Conservation (phyloP, 2,329 filamentous ascomycete genomes). For the Rutstroemia sp. region DNA sequence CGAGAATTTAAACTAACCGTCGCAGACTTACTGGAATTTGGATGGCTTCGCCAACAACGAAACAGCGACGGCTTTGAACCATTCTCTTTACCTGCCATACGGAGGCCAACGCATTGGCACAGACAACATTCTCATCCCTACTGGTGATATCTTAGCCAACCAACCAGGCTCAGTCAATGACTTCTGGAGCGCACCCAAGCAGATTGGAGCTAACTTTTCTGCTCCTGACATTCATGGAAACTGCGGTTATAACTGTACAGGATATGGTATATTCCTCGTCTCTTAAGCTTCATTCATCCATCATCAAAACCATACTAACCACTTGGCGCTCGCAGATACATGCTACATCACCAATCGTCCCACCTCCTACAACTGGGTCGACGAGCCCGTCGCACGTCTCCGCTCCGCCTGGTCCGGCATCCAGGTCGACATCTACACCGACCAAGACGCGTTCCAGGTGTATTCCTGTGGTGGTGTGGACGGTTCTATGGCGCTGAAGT, state of each 20-base stretch:
- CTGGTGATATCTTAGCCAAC: constrained; percentile 67
- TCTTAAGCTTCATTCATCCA: not conserved
- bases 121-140: constrained; percentile 68
- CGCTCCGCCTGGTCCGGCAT: constrained; percentile 75
- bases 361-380: constrained; percentile 56
- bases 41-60: constrained; percentile 71
- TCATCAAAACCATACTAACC: constrained; percentile 42
- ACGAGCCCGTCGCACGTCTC: constrained; percentile 56
- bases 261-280: constrained; percentile 57
- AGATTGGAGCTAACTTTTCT: constrained; percentile 63
- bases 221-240: constrained; percentile 58
- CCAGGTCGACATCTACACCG: constrained; percentile 69
- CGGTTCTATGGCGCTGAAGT: constrained; percentile 61
- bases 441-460: constrained; percentile 83
- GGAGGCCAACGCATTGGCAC: constrained; percentile 60
- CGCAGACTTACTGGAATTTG: constrained; percentile 74
- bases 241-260: constrained; percentile 75
- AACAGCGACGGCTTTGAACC: constrained; percentile 58
- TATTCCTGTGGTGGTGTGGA: constrained; percentile 78
- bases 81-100: constrained; percentile 67
- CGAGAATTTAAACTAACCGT: not conserved
- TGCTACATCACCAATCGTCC: constrained; percentile 63
- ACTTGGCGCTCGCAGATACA: constrained; percentile 42
- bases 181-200: constrained; percentile 76
- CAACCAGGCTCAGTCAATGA: constrained; percentile 62